Base-by-base conservation (phyloP, 108 stramenopile species). In the Phaeodactylum tricornutum region DNA sequence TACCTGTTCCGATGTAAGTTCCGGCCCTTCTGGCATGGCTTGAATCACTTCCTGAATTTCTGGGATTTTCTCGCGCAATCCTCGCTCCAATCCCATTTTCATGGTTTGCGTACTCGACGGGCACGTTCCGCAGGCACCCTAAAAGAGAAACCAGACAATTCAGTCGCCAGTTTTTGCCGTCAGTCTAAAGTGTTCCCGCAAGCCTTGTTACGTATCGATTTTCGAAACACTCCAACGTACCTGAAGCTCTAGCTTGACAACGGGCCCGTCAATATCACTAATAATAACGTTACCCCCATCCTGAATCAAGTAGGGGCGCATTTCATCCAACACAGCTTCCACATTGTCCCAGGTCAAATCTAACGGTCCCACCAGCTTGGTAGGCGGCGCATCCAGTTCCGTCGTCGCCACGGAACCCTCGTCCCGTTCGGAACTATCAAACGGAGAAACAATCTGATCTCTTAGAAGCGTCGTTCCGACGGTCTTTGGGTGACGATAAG, bases 1-100 rank as follows among this genome's bases (percentile, higher is more conserved):
- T 20, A 87, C 67, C 61, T 92, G 77, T 28, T 78, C 84, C 15
- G 69, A 69, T 20, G 69, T 74, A 3, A 97, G 66, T 12, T 70
- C 68, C 1, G 94, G 96, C 9, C 87, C 91, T 31, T 93, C 87
- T 7, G 96, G 96, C 62, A 96, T 74, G 41, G 69, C 67, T 57
- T 98, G 95, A 19, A 98, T 66, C 26, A 98, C 96, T 62, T 97
- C 88, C 57, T 84, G 77, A 56, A 98, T 98, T 73, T 98, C 96
- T 5, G 96, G 96, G 38, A 98, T 98, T 9, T 65, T 88, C 39
- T 64, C 92, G 46, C 60, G 62, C 36, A 97, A 71, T 22, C 87
- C 69, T 37, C 93, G 64, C 55, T 97, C 96, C 47, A 98, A 78
- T 35, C 96, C 96, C 96, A 98, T 96, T 68, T 95, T 95, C 92